These are phyloP conservation scores for Exutisphaerella laricina DNA, from an alignment of 2,329 filamentous ascomycete genomes.

Conservation along the genomic window DNA sequence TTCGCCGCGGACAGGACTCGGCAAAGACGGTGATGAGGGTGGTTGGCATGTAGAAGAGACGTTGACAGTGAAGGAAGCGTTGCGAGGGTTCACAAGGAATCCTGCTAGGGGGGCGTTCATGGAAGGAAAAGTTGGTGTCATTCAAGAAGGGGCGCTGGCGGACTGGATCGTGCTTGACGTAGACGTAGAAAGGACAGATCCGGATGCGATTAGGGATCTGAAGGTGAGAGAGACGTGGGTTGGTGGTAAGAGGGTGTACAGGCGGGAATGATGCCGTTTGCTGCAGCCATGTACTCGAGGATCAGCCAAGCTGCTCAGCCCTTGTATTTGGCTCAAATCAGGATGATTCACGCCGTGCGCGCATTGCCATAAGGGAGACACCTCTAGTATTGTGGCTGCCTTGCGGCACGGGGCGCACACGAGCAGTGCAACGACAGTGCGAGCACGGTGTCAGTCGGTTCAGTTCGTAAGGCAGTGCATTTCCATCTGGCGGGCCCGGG, in stretches of 20 bases:
- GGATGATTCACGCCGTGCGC: no score
- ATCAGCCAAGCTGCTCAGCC: no score
- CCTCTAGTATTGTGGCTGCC: no score
- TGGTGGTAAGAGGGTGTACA: not conserved
- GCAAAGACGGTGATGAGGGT: not conserved
- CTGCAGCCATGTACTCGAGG: no score
- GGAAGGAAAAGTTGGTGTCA: slow-evolving; percentile 1
- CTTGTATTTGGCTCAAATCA: no score
- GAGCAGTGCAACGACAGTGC: no score
- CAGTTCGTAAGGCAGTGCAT: no score
- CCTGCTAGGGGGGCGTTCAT: not conserved
- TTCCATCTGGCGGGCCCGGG: no score
- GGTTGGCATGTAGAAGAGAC: slow-evolving; percentile 3
- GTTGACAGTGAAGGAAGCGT: not conserved
- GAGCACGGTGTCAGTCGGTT: no score
- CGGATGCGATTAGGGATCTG: not conserved
- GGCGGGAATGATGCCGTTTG: no score
- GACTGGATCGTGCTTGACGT: slow-evolving; percentile 3
- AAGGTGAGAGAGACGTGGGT: slow-evolving; percentile 3
- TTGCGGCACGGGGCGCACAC: no score
- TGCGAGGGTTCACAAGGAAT: not conserved
- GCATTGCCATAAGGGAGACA: no score
- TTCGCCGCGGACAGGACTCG: not conserved
- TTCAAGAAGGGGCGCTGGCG: not conserved
- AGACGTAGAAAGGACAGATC: not conserved